phyloP scores from a whole-genome alignment of 2,329 filamentous ascomycete species.

The Pseudohalonectria lignicola region DNA sequence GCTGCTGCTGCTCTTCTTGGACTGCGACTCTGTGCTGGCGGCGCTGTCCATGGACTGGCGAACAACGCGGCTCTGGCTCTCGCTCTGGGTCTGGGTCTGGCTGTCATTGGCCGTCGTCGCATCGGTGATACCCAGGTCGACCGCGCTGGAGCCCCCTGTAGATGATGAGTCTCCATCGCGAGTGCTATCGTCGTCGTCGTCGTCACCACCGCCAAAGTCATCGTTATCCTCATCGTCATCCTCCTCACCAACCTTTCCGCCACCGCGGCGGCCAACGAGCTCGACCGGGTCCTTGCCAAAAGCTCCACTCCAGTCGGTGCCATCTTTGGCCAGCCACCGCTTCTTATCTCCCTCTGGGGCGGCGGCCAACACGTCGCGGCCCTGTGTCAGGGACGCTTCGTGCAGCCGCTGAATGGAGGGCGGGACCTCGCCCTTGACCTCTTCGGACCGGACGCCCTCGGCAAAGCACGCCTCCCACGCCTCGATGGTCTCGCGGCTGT shows the following conservation, averaged over 20 bases:
- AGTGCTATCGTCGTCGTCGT: conserved; percentile 12
- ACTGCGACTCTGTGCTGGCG: conserved; percentile 13
- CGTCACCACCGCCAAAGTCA: too few relatives aligned
- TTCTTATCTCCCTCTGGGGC: conserved; percentile 61
- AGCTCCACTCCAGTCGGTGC: conserved; percentile 76
- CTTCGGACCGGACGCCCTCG: conserved; percentile 67
- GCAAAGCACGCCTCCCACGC: conserved; percentile 87
- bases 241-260: conserved; percentile 21
- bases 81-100: background rate
- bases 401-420: conserved; percentile 64
- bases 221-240: conserved; percentile 26
- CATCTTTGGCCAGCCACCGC: conserved; percentile 69
- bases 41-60: conserved; percentile 5
- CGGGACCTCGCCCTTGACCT: conserved; percentile 65
- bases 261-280: conserved; percentile 22
- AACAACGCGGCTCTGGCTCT: conserved; percentile 2
- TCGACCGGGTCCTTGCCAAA: conserved; percentile 67
- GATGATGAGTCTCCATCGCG: conserved; percentile 20
- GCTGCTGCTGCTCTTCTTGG: conserved; percentile 25
- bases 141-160: conserved; percentile 22
- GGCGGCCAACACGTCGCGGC: conserved; percentile 68
- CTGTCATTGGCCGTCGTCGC: conserved; percentile 17
- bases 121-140: conserved; percentile 50
- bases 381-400: conserved; percentile 67
- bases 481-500: conserved; percentile 86